A percentile compares a stretch with the other conserved stretches of the same genome.
Evolutionary conservation across 176 grass and related monocot genomes (phyloP).

Genomic region (Pontederia paniculata): DNA sequence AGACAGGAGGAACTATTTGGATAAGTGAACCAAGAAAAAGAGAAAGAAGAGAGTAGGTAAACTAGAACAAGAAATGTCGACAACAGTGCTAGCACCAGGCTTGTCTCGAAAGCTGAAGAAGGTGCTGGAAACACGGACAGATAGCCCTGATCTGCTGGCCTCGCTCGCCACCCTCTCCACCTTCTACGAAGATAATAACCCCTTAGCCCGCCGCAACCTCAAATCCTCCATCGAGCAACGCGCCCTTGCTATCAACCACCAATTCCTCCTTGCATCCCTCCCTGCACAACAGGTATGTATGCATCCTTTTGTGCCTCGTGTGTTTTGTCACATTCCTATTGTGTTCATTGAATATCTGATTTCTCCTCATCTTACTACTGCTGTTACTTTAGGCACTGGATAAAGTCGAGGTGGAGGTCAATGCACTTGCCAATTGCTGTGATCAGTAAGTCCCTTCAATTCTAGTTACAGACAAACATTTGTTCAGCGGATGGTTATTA

Average conservation of each 20-base stretch:
- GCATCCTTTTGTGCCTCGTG: neutral
- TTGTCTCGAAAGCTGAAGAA: constrained; percentile 94
- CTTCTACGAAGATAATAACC: constrained; percentile 79
- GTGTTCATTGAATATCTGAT: neutral
- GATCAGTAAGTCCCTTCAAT: constrained; percentile 47
- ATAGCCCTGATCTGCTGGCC: constrained; percentile 80
- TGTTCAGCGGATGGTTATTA: no score
- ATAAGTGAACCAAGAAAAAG: no score
- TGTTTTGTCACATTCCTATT: neutral
- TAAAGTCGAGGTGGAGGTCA: constrained; percentile 75
- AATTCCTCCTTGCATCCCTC: constrained; percentile 80
- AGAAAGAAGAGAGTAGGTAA: no score
- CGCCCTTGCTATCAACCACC: constrained; percentile 70
- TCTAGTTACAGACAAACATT: no score
- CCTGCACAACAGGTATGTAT: constrained; percentile 47
- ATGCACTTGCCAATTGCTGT: constrained; percentile 57
- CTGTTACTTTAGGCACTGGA: constrained; percentile 54
- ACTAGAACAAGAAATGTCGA: constrained; percentile 8
- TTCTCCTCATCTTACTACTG: constrained; percentile 1
- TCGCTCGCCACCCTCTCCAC: constrained; percentile 80
- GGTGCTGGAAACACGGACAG: constrained; percentile 91
- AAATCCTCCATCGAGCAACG: constrained; percentile 91
- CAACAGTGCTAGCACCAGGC: constrained; percentile 54
- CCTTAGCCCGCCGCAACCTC: constrained; percentile 88
- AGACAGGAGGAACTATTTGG: no score